phyloP scores from a whole-genome alignment of 1,139 yeast genomes.

The Geotrichum candidum region DNA sequence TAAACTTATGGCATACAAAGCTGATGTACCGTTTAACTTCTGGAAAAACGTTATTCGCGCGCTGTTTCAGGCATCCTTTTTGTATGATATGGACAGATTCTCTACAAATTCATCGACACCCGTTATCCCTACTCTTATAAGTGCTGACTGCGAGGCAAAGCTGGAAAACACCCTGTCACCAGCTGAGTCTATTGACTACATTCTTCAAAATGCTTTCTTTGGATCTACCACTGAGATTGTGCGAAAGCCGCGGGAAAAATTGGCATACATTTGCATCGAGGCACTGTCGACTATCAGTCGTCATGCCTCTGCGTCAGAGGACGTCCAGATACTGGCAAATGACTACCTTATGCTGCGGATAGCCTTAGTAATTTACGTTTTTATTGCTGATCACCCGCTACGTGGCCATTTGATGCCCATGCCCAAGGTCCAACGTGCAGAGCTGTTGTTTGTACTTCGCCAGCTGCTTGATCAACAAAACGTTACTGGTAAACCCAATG shows the following conservation, averaged over 20 bases:
- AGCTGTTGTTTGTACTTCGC: slow-evolving; percentile 35
- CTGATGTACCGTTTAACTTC: slow-evolving; percentile 1
- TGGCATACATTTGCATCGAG: slow-evolving; percentile 45
- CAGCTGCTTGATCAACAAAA: slow-evolving; percentile 17
- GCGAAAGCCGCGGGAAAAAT: slow-evolving; percentile 36
- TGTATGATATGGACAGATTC: slow-evolving; percentile 15
- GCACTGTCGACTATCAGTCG: slow-evolving; percentile 34
- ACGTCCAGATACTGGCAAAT: slow-evolving; percentile 25
- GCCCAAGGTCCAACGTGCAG: slow-evolving; percentile 47
- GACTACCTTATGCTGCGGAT: slow-evolving; percentile 46
- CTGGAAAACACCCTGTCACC: slow-evolving; percentile 1
- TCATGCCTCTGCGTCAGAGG: background rate
- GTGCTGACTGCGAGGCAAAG: background rate
- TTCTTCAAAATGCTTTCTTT: slow-evolving; percentile 26
- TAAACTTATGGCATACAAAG: slow-evolving; percentile 20
- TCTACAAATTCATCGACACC: slow-evolving; percentile 8
- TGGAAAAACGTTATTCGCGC: slow-evolving; percentile 12
- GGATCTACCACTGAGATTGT: slow-evolving; percentile 46
- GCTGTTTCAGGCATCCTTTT: slow-evolving; percentile 13
- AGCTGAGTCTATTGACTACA: slow-evolving; percentile 7
- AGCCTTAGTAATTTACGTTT: slow-evolving; percentile 47
- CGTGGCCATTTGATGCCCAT: slow-evolving; percentile 49
- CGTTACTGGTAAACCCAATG: background rate
- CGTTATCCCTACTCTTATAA: slow-evolving; percentile 2
- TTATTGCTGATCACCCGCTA: slow-evolving; percentile 47